These are phyloP conservation scores for Blepharisma stoltei DNA, from an alignment of 73 alveolate genomes.

Conservation along the genomic window DNA sequence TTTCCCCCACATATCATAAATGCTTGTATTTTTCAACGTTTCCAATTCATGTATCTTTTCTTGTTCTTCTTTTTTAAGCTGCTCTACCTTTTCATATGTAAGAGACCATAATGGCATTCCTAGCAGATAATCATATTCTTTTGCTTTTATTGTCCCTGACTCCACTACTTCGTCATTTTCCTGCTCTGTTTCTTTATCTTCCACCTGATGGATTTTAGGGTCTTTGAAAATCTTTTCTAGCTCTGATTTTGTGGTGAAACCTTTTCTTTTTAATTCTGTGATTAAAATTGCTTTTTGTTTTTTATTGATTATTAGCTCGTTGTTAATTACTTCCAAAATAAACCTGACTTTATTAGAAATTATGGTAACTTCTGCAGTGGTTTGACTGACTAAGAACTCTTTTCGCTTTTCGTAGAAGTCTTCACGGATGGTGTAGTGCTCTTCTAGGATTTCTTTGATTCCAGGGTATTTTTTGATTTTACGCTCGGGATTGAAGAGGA, in stretches of 20 bases:
- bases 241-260: slow-evolving; percentile 44
- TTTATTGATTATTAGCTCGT: slow-evolving; percentile 57
- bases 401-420: slow-evolving; percentile 80
- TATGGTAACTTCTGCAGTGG: slow-evolving; percentile 52
- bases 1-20: slow-evolving; percentile 74
- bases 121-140: slow-evolving; percentile 87
- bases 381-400: slow-evolving; percentile 63
- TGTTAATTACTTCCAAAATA: slow-evolving; percentile 68
- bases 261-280: slow-evolving; percentile 47
- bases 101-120: slow-evolving; percentile 89
- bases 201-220: slow-evolving; percentile 43
- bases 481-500: slow-evolving; percentile 73
- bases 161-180: slow-evolving; percentile 44
- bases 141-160: slow-evolving; percentile 37
- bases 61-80: slow-evolving; percentile 64
- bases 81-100: slow-evolving; percentile 86
- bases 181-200: slow-evolving; percentile 38
- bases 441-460: slow-evolving; percentile 79
- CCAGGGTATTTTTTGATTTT: slow-evolving; percentile 71
- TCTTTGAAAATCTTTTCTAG: slow-evolving; percentile 53
- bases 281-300: slow-evolving; percentile 65
- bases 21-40: slow-evolving; percentile 44
- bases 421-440: slow-evolving; percentile 75
- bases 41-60: slow-evolving; percentile 70
- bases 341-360: slow-evolving; percentile 73